Conservation (phyloP, 306 rosid genomes). For the Trifolium dubium region DNA sequence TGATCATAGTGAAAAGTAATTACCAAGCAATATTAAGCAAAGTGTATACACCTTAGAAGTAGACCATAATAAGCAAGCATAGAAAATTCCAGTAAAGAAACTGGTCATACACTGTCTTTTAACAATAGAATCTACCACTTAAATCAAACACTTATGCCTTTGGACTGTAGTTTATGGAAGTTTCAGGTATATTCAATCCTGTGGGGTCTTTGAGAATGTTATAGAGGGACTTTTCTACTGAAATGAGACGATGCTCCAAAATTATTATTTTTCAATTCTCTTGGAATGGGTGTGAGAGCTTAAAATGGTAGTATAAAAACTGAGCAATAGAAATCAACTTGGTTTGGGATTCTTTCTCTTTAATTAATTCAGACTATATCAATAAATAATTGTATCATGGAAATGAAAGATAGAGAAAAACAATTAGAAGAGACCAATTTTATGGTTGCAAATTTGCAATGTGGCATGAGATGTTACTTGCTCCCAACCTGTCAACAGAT, state of each 20-base stretch:
- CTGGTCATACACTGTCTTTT: slow-evolving; percentile 53
- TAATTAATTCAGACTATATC: slow-evolving; percentile 2
- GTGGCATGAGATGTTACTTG: slow-evolving; percentile 12
- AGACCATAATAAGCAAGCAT: slow-evolving; percentile 28
- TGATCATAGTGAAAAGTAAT: slow-evolving; percentile 19
- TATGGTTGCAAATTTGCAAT: not conserved
- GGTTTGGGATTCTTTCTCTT: slow-evolving; percentile 40
- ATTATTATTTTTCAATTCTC: not conserved
- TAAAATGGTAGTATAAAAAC: slow-evolving; percentile 31
- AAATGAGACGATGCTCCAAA: slow-evolving; percentile 43
- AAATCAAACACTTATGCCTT: slow-evolving; percentile 40
- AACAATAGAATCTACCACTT: slow-evolving; percentile 44
- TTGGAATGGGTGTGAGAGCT: slow-evolving; percentile 29
- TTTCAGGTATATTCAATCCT: slow-evolving; percentile 54
- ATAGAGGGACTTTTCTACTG: slow-evolving; percentile 35
- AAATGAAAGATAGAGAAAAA: not conserved
- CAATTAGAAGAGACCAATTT: slow-evolving; percentile 14
- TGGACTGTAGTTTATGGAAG: slow-evolving; percentile 66
- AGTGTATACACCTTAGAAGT: slow-evolving; percentile 40
- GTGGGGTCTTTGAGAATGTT: slow-evolving; percentile 67
- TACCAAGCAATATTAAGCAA: not conserved
- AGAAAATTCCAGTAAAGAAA: slow-evolving; percentile 57
- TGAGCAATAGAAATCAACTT: slow-evolving; percentile 34
- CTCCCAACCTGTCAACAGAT: slow-evolving; percentile 15
- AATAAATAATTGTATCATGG: not conserved